phyloP scores from a whole-genome alignment of 805 yeast species.

The Priceomyces haplophilus region DNA sequence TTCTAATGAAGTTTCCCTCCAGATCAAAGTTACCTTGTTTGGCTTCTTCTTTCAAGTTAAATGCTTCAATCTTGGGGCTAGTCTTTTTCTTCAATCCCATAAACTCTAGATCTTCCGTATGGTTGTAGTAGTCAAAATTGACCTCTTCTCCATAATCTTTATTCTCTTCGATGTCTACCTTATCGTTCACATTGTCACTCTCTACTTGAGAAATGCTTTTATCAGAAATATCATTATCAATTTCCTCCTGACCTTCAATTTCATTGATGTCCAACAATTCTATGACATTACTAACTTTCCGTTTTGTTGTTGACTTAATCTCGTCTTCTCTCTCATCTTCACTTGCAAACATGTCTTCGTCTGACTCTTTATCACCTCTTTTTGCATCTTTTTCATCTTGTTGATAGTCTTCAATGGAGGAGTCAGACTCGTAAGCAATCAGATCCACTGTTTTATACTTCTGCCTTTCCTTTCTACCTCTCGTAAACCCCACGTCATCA shows the following conservation, averaged over 20 bases:
- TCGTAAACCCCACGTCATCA: conserved; percentile 11
- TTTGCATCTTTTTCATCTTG: conserved; percentile 12
- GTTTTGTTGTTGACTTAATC: conserved; percentile 13
- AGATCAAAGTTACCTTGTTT: conserved; percentile 59
- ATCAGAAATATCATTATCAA: conserved; percentile 16
- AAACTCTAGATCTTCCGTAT: conserved; percentile 21
- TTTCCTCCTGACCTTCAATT: conserved; percentile 26
- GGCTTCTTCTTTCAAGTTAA: conserved; percentile 55
- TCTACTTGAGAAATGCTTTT: neutral
- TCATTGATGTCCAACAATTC: conserved; percentile 11
- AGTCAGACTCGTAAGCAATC: conserved; percentile 25
- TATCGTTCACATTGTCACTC: conserved; percentile 14
- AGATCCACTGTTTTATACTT: conserved; percentile 15
- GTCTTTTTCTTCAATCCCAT: conserved; percentile 7
- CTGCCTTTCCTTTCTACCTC: conserved; percentile 10
- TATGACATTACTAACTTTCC: conserved; percentile 4
- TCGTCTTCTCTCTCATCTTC: conserved; percentile 16
- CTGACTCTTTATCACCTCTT: conserved; percentile 16
- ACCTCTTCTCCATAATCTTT: conserved; percentile 9
- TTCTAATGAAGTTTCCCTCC: conserved; percentile 55
- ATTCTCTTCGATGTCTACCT: conserved; percentile 11
- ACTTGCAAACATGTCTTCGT: conserved; percentile 45
- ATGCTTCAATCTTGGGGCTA: conserved; percentile 56
- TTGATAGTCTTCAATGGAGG: conserved; percentile 17
- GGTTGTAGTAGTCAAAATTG: conserved; percentile 23